Base-by-base conservation (phyloP, 345 rosid genomes). In the Brassica cretica region DNA sequence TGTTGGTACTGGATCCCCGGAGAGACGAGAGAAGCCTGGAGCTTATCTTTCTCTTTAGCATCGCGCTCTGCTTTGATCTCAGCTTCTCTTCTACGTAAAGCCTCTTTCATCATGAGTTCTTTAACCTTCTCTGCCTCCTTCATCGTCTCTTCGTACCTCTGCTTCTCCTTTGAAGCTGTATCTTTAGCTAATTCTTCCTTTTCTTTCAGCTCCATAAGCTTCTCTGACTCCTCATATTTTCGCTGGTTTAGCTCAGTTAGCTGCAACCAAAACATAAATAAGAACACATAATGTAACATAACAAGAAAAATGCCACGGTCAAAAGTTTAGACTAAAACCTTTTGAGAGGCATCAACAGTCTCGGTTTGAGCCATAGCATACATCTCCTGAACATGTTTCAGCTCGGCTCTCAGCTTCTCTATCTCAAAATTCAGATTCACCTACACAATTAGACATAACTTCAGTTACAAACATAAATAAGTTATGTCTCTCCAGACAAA, bases 351-450 rank as follows among this genome's bases (percentile, higher is more conserved):
- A 81, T 88, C 95, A 14, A 80, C 82, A 53, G 91, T 85, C 83
- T 94, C 98, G 63, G 81, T 87, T 70, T 88, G 97, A 82, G 97
- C 95, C 75, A 83, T 65, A 1, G 97, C 97, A 56, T 92, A 87
- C 85, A 91, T 89, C 64, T 91, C 97, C 46, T 83, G 92, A 73
- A 75, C 85, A 56, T 88, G 98, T 77, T 93, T 92, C 39, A 94
- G 93, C 78, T 92, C 97, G 25, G 81, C 82, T 84, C 90, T 91
- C 66, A 94, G 87, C 87, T 92, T 92, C 84, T 94, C 97, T 72
- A 94, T 77, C 97, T 94, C 97, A 71, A 87, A 89, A 82, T 80
- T 82, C 69, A 91, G 63, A 70, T 85, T 80, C 67, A 51, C 87
- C 98, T 94, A 89, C 78, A 73, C 35, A 67, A 18, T 9, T 2